These are phyloP conservation scores for Somion occarium DNA, from an alignment of 1,284 basidiomycete species.

Conservation along the genomic window DNA sequence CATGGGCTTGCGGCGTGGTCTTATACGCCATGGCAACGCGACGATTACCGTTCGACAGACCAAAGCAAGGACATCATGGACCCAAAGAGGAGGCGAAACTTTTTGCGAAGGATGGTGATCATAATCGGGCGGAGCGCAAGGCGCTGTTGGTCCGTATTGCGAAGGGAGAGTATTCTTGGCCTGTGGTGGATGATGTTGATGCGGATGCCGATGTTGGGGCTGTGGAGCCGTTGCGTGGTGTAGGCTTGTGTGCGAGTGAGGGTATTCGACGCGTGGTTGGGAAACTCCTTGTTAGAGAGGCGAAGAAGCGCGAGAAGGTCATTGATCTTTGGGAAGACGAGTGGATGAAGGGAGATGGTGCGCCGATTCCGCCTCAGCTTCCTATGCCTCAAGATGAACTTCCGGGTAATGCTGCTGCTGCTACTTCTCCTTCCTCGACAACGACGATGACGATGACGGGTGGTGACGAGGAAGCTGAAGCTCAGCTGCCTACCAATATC, in stretches of 20 bases:
- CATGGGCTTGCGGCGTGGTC: slow-evolving; percentile 87
- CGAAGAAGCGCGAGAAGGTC: slow-evolving; percentile 53
- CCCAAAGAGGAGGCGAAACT: neutral
- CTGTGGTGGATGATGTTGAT: slow-evolving; percentile 19
- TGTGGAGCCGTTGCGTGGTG: slow-evolving; percentile 11
- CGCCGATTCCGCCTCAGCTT: slow-evolving; percentile 19
- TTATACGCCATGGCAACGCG: slow-evolving; percentile 73
- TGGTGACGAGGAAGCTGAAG: neutral
- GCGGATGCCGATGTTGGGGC: neutral
- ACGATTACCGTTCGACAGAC: slow-evolving; percentile 49
- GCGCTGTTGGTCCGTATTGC: slow-evolving; percentile 74
- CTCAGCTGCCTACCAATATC: neutral
- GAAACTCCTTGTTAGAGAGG: slow-evolving; percentile 65
- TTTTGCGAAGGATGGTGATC: slow-evolving; percentile 12
- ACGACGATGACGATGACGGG: neutral
- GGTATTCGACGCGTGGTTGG: slow-evolving; percentile 53
- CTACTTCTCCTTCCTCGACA: neutral
- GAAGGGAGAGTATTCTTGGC: slow-evolving; percentile 74
- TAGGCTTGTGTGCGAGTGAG: slow-evolving; percentile 38
- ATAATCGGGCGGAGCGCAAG: slow-evolving; percentile 33
- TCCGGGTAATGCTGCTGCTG: neutral
- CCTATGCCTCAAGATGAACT: slow-evolving; percentile 6
- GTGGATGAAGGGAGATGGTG: slow-evolving; percentile 48
- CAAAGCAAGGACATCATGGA: neutral
- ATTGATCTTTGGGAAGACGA: slow-evolving; percentile 62